phyloP scores from a whole-genome alignment of 2,329 filamentous ascomycete species.

The Scolecobasidium constrictum region DNA sequence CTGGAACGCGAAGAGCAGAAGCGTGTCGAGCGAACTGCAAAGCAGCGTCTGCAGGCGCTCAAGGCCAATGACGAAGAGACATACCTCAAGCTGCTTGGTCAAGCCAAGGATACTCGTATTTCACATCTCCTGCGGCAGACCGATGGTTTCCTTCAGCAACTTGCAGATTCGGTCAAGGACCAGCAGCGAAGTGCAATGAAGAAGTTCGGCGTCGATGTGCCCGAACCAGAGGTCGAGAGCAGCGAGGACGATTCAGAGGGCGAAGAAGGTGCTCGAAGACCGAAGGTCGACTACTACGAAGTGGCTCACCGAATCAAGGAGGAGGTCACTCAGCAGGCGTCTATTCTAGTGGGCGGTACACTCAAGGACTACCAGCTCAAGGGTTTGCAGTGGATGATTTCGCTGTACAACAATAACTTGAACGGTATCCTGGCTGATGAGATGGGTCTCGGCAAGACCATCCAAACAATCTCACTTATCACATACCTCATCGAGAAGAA shows the following conservation, averaged over 20 bases:
- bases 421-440: conserved; percentile 98
- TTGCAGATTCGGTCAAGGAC: conserved; percentile 85
- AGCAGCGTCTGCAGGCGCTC: conserved; percentile 97
- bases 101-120: conserved; percentile 98
- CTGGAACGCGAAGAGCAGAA: conserved; percentile 99
- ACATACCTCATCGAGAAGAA: conserved; percentile 97
- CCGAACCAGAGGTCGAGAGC: conserved; percentile 49
- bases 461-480: conserved; percentile 95
- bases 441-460: conserved; percentile 99
- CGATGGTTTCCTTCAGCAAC: conserved; percentile 91
- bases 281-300: conserved; percentile 97
- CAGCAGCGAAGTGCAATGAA: conserved; percentile 80
- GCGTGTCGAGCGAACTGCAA: conserved; percentile 91
- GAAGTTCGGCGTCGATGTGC: conserved; percentile 59
- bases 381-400: conserved; percentile 99
- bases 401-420: conserved; percentile 98
- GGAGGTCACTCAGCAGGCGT: conserved; percentile 72
- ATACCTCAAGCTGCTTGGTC: conserved; percentile 92
- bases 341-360: conserved; percentile 78
- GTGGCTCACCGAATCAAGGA: conserved; percentile 95
- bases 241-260: conserved; percentile 45
- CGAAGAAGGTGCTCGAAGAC: conserved; percentile 54
- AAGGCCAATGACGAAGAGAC: conserved; percentile 99
- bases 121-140: conserved; percentile 94
- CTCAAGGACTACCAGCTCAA: conserved; percentile 98